Base-by-base conservation (phyloP, 2,329 filamentous ascomycete genomes). In the Davidsoniella virescens region DNA sequence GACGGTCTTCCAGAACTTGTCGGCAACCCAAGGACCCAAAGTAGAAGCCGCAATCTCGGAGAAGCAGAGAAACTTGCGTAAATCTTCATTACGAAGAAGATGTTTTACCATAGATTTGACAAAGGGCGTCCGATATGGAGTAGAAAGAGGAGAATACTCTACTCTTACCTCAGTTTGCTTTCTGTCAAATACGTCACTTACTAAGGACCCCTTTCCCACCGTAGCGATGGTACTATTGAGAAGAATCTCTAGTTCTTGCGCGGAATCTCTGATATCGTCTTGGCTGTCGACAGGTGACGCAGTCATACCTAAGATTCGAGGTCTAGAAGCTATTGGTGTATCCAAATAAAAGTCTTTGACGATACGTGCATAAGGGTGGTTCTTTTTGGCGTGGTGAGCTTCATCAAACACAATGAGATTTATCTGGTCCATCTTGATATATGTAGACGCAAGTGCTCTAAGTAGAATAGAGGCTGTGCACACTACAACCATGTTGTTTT, bases 331-430 rank as follows among this genome's bases (percentile, higher is more conserved):
- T 1, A 70, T 65, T 1, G 62, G 57, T 26, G 71, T 67, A 2
- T 71, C 64, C 1, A 77, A 58, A 59, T 95, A 96, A 57, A 85
- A 87, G 52, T 94, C 83, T 58, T 84, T 87, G 65, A 98, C 85
- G 52, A 98, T 92, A 25, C 78, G 75, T 17, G 90, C 86, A 60
- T 94, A 98, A 0, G 86, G 75, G 59, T 98, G 92, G 47, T 87
- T 84, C 62, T 90, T 93, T 65, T 98, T 98, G 0, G 90, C 80
- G 60, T 96, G 92, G 59, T 98, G 92, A 5, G 88, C 92, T 64
- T 98, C 92, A 59, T 98, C 92, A 56, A 98, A 94, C 53, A 96
- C 80, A 37, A 98, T 70, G 1, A 98, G 73, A 59, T 90, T 96
- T 62, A 96, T 87, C 57, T 84, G 77, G 16, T 76, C 68, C 67